phyloP scores from a whole-genome alignment of 2,329 filamentous ascomycete species.

The Arthrinium phaeospermum region DNA sequence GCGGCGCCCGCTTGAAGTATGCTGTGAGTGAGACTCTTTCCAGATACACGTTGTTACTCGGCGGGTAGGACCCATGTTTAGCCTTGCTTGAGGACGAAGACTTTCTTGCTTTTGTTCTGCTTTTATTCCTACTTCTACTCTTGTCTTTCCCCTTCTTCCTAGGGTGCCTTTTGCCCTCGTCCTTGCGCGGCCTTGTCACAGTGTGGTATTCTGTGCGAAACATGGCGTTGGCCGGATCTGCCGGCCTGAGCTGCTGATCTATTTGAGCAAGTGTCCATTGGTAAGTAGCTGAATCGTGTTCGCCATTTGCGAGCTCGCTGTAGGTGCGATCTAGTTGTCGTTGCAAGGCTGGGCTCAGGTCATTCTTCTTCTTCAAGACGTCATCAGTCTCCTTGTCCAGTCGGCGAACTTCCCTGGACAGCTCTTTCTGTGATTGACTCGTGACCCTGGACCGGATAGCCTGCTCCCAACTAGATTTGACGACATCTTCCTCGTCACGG shows the following conservation, averaged over 20 bases:
- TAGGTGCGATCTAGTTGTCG: conserved; percentile 49
- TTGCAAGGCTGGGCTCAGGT: conserved; percentile 43
- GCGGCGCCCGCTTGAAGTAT: conserved; percentile 52
- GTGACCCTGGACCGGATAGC: conserved; percentile 41
- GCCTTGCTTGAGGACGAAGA: conserved; percentile 25
- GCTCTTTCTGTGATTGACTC: conserved; percentile 45
- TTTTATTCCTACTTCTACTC: conserved; percentile 11
- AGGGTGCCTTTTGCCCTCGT: neutral
- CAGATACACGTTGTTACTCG: conserved; percentile 37
- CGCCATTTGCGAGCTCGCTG: conserved; percentile 39
- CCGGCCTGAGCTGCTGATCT: conserved; percentile 43
- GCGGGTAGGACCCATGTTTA: conserved; percentile 4
- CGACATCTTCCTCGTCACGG: conserved; percentile 39
- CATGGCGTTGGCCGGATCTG: conserved; percentile 29
- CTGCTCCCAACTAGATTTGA: conserved; percentile 47
- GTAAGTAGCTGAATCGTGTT: conserved; percentile 45
- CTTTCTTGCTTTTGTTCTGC: conserved; percentile 20
- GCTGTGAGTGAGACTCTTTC: conserved; percentile 50
- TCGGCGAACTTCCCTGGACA: conserved; percentile 42
- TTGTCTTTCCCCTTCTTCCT: neutral
- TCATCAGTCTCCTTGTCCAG: conserved; percentile 44
- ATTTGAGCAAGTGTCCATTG: conserved; percentile 51
- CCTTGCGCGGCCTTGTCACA: neutral
- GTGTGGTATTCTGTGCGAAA: neutral
- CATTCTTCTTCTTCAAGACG: conserved; percentile 44